Conservation (phyloP, 1,139 yeast species). For the Blastobotrys serpentis region DNA sequence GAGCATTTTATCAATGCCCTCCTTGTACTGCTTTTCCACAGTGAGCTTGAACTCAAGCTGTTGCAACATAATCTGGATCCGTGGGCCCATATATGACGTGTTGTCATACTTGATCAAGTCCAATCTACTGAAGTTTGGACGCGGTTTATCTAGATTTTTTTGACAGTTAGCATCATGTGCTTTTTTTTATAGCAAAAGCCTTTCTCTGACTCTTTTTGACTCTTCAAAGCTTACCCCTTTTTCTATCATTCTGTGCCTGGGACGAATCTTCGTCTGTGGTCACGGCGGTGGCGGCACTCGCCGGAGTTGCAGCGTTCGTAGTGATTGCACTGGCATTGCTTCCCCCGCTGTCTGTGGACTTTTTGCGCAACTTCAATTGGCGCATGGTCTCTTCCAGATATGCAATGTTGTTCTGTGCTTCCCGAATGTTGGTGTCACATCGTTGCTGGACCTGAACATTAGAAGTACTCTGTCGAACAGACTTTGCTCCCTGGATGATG, state of each 20-base stretch:
- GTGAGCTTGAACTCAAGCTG: conserved; percentile 89
- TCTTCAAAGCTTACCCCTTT: conserved; percentile 26
- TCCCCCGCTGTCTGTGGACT: conserved; percentile 15
- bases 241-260: conserved; percentile 25
- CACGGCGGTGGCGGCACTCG: conserved; percentile 14
- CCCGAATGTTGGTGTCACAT: conserved; percentile 87
- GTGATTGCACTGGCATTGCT: conserved; percentile 14
- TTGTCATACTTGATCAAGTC: conserved; percentile 84
- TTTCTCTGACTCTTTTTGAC: too few relatives aligned
- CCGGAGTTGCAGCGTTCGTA: conserved; percentile 10
- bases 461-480: conserved; percentile 71
- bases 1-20: conserved; percentile 86
- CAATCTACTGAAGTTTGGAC: conserved; percentile 42
- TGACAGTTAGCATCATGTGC: too few relatives aligned
- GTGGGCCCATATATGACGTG: conserved; percentile 92
- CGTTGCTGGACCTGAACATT: conserved; percentile 83
- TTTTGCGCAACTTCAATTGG: conserved; percentile 50
- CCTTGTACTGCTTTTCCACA: conserved; percentile 89
- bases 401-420: conserved; percentile 86
- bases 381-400: conserved; percentile 76
- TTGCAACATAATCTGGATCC: conserved; percentile 92
- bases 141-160: too few relatives aligned
- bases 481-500: conserved; percentile 82
- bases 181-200: too few relatives aligned
- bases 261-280: conserved; percentile 8